phyloP scores from a whole-genome alignment of 208 protist species.

The Crithidia brevicula region DNA sequence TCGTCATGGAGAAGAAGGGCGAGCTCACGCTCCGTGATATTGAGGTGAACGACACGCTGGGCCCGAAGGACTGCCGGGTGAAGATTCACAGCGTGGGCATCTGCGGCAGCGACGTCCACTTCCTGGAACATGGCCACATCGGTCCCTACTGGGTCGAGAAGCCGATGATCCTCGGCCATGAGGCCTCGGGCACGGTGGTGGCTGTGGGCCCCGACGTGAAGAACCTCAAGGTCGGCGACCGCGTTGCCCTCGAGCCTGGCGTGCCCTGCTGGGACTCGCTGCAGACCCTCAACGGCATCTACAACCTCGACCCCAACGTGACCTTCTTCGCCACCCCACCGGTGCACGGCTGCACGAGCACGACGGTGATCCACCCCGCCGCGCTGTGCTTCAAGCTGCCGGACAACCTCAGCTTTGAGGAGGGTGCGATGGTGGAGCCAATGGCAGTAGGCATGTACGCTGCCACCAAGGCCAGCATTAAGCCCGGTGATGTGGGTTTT shows the following conservation, averaged over 20 bases:
- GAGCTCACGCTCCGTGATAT: slow-evolving; percentile 44
- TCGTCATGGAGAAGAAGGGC: slow-evolving; percentile 47
- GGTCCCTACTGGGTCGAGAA: slow-evolving; percentile 47
- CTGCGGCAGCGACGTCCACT: slow-evolving; percentile 72
- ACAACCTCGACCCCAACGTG: slow-evolving; percentile 69
- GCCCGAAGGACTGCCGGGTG: slow-evolving; percentile 49
- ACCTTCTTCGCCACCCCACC: slow-evolving; percentile 76
- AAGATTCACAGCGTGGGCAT: slow-evolving; percentile 62
- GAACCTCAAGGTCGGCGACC: slow-evolving; percentile 55
- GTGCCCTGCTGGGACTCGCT: slow-evolving; percentile 51
- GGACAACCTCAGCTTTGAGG: slow-evolving; percentile 60
- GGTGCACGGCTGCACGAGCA: slow-evolving; percentile 48
- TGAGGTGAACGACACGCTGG: slow-evolving; percentile 43
- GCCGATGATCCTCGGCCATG: slow-evolving; percentile 73
- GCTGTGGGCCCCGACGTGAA: slow-evolving; percentile 47
- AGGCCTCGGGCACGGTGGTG: slow-evolving; percentile 53
- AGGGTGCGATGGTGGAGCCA: slow-evolving; percentile 73
- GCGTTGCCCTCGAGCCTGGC: slow-evolving; percentile 71
- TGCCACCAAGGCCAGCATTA: slow-evolving; percentile 49
- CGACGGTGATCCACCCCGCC: slow-evolving; percentile 53
- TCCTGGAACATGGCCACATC: slow-evolving; percentile 59
- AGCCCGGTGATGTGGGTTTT: slow-evolving; percentile 33
- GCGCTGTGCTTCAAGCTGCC: slow-evolving; percentile 61
- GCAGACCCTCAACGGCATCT: slow-evolving; percentile 53
- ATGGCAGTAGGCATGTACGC: slow-evolving; percentile 57